These are phyloP conservation scores for Xanthoconium purpureum DNA, from an alignment of 768 basidiomycete genomes.

Conservation along the genomic window DNA sequence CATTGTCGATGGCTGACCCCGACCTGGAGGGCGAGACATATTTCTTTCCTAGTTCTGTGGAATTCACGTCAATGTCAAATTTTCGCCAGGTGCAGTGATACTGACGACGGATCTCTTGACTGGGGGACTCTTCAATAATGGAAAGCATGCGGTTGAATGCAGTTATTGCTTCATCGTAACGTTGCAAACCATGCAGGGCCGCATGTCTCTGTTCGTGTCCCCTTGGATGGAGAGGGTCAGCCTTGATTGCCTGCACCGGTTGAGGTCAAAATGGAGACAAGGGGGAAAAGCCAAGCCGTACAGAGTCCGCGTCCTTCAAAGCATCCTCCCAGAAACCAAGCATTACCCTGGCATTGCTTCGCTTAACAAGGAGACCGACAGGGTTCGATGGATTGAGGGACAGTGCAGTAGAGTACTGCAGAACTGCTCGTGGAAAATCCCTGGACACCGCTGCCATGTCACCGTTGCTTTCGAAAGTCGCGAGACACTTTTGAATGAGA, in stretches of 20 bases:
- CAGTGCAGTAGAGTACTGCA: background rate
- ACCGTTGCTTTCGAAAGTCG: background rate
- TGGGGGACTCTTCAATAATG: no score
- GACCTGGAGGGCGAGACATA: no score
- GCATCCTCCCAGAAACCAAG: background rate
- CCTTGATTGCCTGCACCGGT: background rate
- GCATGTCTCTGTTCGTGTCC: no score
- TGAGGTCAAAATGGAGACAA: background rate
- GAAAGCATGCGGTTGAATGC: no score
- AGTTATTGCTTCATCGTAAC: no score
- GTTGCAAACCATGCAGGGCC: no score
- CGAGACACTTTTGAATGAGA: background rate
- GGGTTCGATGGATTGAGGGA: background rate
- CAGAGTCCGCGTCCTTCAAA: background rate
- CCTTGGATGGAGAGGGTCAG: no score
- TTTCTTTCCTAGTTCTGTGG: no score
- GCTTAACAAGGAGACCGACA: constrained; percentile 2
- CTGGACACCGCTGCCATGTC: background rate
- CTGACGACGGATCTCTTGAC: no score
- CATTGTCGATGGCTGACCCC: no score
- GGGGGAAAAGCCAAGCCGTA: background rate
- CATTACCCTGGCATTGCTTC: background rate
- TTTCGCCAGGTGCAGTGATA: no score
- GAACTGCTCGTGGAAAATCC: background rate
- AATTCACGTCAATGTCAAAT: no score